Percentiles rank a stretch among this genome's conserved stretches.
phyloP scores from a whole-genome alignment of 768 basidiomycete genomes.

The Tylopilus intermedius region DNA sequence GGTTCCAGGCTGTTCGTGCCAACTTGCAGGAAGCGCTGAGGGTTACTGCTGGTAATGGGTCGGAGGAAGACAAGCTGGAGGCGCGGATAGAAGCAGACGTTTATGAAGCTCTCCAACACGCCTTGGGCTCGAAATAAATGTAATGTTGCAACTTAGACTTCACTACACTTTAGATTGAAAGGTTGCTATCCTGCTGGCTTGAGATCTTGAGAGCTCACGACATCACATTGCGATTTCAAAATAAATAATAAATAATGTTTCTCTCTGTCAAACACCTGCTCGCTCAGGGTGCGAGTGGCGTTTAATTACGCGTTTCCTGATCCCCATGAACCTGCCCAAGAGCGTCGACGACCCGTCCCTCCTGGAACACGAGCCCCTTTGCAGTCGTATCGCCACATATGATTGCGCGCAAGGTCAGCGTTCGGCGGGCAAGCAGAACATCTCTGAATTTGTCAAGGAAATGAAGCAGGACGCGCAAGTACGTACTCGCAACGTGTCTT shows the following conservation, averaged over 20 bases:
- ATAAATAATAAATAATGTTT: neutral
- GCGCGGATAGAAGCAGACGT: constrained; percentile 94
- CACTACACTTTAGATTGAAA: neutral
- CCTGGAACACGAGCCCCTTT: constrained; percentile 20
- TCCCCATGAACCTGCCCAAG: constrained; percentile 17
- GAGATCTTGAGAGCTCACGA: too few species aligned
- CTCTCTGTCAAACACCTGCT: neutral
- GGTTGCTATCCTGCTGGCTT: neutral
- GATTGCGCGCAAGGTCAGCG: neutral
- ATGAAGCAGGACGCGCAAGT: constrained; percentile 13
- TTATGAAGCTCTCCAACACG: constrained; percentile 91
- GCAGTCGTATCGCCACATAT: neutral
- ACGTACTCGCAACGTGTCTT: constrained; percentile 3
- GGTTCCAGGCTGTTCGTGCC: constrained; percentile 75
- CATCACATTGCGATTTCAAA: neutral
- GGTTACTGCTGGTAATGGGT: constrained; percentile 75
- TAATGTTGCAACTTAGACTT: constrained; percentile 15
- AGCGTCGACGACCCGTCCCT: constrained; percentile 19
- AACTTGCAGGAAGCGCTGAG: constrained; percentile 86
- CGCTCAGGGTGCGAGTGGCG: neutral
- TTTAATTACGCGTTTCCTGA: neutral
- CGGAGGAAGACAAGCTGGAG: constrained; percentile 90
- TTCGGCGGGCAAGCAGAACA: neutral
- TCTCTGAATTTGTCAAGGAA: constrained; percentile 8
- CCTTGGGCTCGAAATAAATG: constrained; percentile 51